Evolutionary conservation across 768 basidiomycete genomes (phyloP).

Genomic region (Podaxis sp.): DNA sequence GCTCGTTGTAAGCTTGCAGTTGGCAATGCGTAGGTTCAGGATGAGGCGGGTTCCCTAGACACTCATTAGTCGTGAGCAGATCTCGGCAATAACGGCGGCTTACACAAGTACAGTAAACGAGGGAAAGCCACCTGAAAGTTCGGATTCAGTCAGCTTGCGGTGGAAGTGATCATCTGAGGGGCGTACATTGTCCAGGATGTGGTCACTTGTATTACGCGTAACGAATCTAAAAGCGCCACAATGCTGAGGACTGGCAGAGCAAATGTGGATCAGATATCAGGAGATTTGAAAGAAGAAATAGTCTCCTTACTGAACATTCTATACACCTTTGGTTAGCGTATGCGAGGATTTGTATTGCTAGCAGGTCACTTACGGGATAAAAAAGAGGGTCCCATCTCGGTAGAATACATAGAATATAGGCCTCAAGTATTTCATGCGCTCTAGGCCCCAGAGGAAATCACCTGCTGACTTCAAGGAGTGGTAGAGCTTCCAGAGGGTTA

Average conservation of each 20-base stretch:
- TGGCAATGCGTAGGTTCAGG: constrained; percentile 5
- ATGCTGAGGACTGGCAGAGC: not conserved
- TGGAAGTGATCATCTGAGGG: not conserved
- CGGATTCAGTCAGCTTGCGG: not conserved
- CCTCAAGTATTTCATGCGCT: constrained; percentile 5
- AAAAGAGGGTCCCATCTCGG: constrained; percentile 10
- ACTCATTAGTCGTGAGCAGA: not conserved
- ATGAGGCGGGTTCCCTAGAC: constrained; percentile 4
- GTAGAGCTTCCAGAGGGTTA: constrained; percentile 10
- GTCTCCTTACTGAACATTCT: constrained; percentile 5
- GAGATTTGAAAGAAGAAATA: no score
- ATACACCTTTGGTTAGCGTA: not conserved
- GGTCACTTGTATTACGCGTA: not conserved
- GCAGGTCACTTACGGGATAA: not conserved
- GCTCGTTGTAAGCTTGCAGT: constrained; percentile 1
- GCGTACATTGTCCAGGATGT: constrained; percentile 8
- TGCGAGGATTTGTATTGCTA: not conserved
- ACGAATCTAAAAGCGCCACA: not conserved
- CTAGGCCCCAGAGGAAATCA: not conserved
- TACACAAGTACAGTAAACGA: constrained; percentile 10
- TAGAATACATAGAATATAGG: constrained; percentile 11
- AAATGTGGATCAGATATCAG: not conserved
- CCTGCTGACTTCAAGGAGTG: not conserved
- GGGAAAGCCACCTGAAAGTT: constrained; percentile 5
- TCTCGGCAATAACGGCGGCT: not conserved